Evolutionary conservation across 2,329 filamentous ascomycete species (phyloP).

Genomic region (Aureobasidium sp.): DNA sequence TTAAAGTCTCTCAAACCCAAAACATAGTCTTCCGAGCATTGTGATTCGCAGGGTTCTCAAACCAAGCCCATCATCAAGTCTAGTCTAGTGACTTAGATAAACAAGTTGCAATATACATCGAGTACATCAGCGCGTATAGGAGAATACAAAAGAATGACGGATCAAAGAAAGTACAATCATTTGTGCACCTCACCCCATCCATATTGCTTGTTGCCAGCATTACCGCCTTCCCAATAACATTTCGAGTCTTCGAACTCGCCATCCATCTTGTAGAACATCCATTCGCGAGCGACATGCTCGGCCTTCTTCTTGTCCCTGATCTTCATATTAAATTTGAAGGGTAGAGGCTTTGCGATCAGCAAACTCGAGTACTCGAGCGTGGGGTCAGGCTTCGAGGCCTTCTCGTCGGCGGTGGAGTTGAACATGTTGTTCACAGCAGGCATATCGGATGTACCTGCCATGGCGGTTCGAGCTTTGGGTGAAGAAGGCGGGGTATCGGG

Average conservation of each 20-base stretch:
- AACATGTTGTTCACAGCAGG: not conserved
- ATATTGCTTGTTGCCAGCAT: slow-evolving; percentile 18
- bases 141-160: not conserved
- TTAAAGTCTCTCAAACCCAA: no score
- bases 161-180: not conserved
- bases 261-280: slow-evolving; percentile 26
- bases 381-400: slow-evolving; percentile 23
- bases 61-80: no score
- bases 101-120: not conserved
- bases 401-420: slow-evolving; percentile 11
- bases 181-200: slow-evolving; percentile 17
- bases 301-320: slow-evolving; percentile 27
- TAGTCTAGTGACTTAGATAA: no score
- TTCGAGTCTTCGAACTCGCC: slow-evolving; percentile 30
- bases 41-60: no score
- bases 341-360: slow-evolving; percentile 37
- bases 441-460: slow-evolving; percentile 9
- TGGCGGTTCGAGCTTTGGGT: not conserved
- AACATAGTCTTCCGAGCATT: no score
- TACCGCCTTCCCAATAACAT: slow-evolving; percentile 29
- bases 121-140: not conserved
- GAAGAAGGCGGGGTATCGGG: slow-evolving; percentile 8
- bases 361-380: slow-evolving; percentile 36
- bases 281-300: slow-evolving; percentile 25
- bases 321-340: slow-evolving; percentile 34